Base-by-base conservation (phyloP, 345 rosid species). In the Adansonia digitata region DNA sequence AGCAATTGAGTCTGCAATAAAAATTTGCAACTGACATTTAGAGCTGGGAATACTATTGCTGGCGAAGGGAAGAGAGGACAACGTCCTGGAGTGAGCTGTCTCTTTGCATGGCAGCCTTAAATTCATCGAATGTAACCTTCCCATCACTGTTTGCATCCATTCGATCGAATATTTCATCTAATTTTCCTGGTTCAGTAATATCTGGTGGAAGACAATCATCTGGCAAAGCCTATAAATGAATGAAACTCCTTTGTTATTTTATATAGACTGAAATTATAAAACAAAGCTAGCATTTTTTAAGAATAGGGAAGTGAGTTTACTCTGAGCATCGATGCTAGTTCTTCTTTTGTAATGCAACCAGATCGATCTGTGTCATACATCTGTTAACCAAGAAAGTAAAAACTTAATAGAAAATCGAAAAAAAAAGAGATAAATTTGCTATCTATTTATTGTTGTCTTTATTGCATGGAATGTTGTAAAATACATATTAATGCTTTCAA, bases 111-210 rank as follows among this genome's bases (percentile, higher is more conserved):
- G 92, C 92, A 34, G 87, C 87, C 78, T 85, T 90, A 82, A 90
- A 90, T 83, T 90, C 92, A 4, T 90, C 94, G 29, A 86, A 88
- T 14, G 90, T 85, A 53, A 90, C 89, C 79, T 86, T 86, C 17
- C 91, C 91, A 37, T 90, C 94, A 5, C 83, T 85, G 78, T 85
- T 88, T 53, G 90, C 89, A 77, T 90, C 92, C 92, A 88, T 88
- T 72, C 64, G 77, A 27, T 90, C 90, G 29, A 90, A 90, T 70
- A 88, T 83, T 77, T 84, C 94, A 43, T 90, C 94, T 66, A 86
- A 65, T 67, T 88, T 90, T 13, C 94, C 92, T 0, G 90, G 89
- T 52, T 86, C 89, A 1, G 89, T 77, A 7, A 88, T 84, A 68
- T 90, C 89, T 2, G 68, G 69, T 14, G 92, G 92, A 39, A 88